A percentile compares a stretch with the other conserved stretches of the same genome.
These are phyloP conservation scores for Torrubiellomyces zombiae DNA, from an alignment of 2,329 filamentous ascomycete genomes.

Conservation along the genomic window DNA sequence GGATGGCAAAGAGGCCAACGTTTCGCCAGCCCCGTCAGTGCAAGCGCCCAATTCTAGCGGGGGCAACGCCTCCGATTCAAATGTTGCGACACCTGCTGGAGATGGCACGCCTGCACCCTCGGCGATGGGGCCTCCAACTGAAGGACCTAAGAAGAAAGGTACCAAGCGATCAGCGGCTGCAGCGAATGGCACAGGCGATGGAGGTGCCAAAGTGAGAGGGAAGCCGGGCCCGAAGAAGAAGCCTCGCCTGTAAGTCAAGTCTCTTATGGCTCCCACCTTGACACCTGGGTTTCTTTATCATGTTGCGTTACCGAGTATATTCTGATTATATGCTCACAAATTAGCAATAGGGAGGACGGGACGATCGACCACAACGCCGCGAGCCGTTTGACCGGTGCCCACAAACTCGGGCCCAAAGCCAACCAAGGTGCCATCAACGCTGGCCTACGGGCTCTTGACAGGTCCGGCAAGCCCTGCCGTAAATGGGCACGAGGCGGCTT, in stretches of 20 bases:
- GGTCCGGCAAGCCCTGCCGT: slow-evolving; percentile 79
- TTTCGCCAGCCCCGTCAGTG: slow-evolving; percentile 27
- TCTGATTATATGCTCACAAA: slow-evolving; percentile 12
- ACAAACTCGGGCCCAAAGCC: slow-evolving; percentile 89
- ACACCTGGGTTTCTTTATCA: too few species aligned
- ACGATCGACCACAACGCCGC: slow-evolving; percentile 39
- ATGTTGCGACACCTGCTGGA: slow-evolving; percentile 39
- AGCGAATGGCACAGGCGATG: slow-evolving; percentile 45
- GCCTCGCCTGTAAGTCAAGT: slow-evolving; percentile 75
- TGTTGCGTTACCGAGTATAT: slow-evolving; percentile 1
- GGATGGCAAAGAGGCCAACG: slow-evolving; percentile 20
- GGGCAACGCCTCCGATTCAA: slow-evolving; percentile 43
- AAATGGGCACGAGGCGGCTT: slow-evolving; percentile 79
- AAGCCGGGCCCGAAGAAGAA: slow-evolving; percentile 97
- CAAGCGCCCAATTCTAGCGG: slow-evolving; percentile 22
- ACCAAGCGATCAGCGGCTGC: slow-evolving; percentile 51
- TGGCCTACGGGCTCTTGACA: slow-evolving; percentile 81
- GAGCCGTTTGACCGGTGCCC: slow-evolving; percentile 34
- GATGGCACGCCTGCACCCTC: slow-evolving; percentile 38
- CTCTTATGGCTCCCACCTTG: too few species aligned
- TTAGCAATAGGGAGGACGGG: slow-evolving; percentile 38
- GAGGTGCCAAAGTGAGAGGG: slow-evolving; percentile 51
- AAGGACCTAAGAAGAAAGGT: slow-evolving; percentile 59
- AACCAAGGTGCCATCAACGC: slow-evolving; percentile 97
- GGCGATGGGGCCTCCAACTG: slow-evolving; percentile 41